Base-by-base conservation (phyloP, 2,329 filamentous ascomycete species). In the Rasamsonia emersonii region DNA sequence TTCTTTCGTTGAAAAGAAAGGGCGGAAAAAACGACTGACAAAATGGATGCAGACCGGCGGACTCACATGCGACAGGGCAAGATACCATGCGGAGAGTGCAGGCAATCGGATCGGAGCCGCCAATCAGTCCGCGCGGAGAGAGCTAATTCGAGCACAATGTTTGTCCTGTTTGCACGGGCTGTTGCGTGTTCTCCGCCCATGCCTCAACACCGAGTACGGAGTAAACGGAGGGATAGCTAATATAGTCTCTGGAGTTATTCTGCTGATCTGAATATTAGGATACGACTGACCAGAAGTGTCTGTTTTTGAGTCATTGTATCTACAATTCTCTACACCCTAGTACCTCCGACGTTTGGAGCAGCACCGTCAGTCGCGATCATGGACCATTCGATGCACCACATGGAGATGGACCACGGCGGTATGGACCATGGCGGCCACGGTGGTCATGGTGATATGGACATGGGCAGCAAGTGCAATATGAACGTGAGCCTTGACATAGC, bases 391-490 rank as follows among this genome's bases (percentile, higher is more conserved):
- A 54, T 54, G 49, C 53, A 57, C 32, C 42, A 47, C 23, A 53
- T 52, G 48, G 44, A 56, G 33, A 73, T 71, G 65, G 56, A 54
- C 36, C 59, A 64, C 41, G 47, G 50, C 25, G 51, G 63, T 39
- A 40, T 40, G 38, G 35, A 33, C 44, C 72, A 74, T 49, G 67
- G 65, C 18, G 32, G n/a, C n/a, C n/a, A n/a, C n/a, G n/a, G n/a
- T n/a, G n/a, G n/a, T n/a, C n/a, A 24, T 19, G 36, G 32, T 23
- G 62, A 64, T 45, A 71, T 71, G 67, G 70, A 68, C 54, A 77
- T 75, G 70, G 67, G 67, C 18, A 60, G 55, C 33, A 76, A 78
- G 69, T 95, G 88, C 73, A 88, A 70, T 61, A 95, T 95, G 86
- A 94, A 88, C 61, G 88, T 89, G 65, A 51, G 79, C 50, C 9